Conservation (phyloP, 495 filamentous ascomycete species). For the Penicillium lividum region DNA sequence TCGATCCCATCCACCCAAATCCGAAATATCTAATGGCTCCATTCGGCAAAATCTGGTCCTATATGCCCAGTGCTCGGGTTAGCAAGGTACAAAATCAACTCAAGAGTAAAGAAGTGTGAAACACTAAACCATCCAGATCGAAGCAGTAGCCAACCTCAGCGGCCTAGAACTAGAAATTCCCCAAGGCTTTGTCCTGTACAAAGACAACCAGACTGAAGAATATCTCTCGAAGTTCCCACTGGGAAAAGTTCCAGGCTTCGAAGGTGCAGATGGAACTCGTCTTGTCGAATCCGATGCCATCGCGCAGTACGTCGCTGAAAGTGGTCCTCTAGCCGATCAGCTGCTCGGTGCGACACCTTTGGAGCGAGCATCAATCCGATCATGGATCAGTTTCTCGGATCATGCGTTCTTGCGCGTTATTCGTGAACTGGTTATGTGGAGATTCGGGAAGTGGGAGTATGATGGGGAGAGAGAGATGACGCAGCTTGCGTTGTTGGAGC, state of each 20-base stretch:
- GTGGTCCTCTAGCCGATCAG: conserved; percentile 51
- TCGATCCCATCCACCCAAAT: not conserved
- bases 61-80: conserved; percentile 49
- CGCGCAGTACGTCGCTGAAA: conserved; percentile 52
- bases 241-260: conserved; percentile 61
- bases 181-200: conserved; percentile 43
- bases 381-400: conserved; percentile 49
- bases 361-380: conserved; percentile 48
- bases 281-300: conserved; percentile 59
- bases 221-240: conserved; percentile 62
- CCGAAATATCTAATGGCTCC: conserved; percentile 47
- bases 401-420: conserved; percentile 23
- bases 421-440: conserved; percentile 31
- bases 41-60: conserved; percentile 54
- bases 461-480: conserved; percentile 37
- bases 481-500: conserved; percentile 27
- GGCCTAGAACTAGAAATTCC: conserved; percentile 43
- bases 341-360: conserved; percentile 49
- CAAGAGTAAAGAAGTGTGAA: not conserved
- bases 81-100: conserved; percentile 40
- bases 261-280: conserved; percentile 49
- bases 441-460: conserved; percentile 34
- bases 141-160: conserved; percentile 55
- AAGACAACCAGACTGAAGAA: conserved; percentile 50
- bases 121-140: conserved; percentile 32